These are phyloP conservation scores for Kodamaea derodonti DNA, from an alignment of 1,139 yeast genomes.

Conservation along the genomic window DNA sequence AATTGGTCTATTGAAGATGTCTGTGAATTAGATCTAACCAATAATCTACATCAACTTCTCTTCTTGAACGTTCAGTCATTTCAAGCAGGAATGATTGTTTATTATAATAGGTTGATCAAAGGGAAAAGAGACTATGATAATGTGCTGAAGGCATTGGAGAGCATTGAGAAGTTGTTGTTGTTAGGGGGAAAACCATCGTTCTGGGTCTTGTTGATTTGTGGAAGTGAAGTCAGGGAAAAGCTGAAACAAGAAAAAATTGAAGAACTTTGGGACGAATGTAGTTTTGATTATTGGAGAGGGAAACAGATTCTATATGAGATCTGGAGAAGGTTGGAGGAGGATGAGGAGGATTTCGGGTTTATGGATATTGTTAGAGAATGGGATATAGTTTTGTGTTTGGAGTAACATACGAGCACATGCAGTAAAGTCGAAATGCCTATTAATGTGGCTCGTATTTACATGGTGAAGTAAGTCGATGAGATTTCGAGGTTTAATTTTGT, in stretches of 20 bases:
- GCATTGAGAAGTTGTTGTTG: neutral
- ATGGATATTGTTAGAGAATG: slow-evolving; percentile 54
- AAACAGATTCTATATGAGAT: slow-evolving; percentile 51
- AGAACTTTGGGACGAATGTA: slow-evolving; percentile 20
- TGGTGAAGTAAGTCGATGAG: slow-evolving; percentile 81
- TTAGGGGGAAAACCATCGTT: slow-evolving; percentile 31
- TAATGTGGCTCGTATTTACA: slow-evolving; percentile 85
- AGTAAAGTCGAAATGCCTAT: too few relatives aligned
- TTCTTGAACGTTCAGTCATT: slow-evolving; percentile 36
- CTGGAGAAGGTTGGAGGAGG: slow-evolving; percentile 41
- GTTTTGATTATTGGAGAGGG: slow-evolving; percentile 48
- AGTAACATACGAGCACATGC: slow-evolving; percentile 14
- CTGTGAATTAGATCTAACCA: slow-evolving; percentile 33
- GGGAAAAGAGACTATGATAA: slow-evolving; percentile 16
- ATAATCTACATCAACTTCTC: slow-evolving; percentile 35
- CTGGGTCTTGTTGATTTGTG: slow-evolving; percentile 49
- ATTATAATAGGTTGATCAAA: slow-evolving; percentile 43
- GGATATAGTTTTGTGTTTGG: slow-evolving; percentile 43
- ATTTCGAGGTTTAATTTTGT: slow-evolving; percentile 71
- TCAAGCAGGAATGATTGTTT: slow-evolving; percentile 43
- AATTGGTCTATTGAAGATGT: slow-evolving; percentile 39
- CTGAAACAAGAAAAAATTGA: slow-evolving; percentile 25
- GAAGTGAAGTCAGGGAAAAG: slow-evolving; percentile 36
- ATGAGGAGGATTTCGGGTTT: slow-evolving; percentile 44
- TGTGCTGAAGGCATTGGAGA: slow-evolving; percentile 21